A percentile compares a stretch with the other conserved stretches of the same genome.
Conservation (phyloP, 352 stramenopile species). For the Phytophthora citricola region DNA sequence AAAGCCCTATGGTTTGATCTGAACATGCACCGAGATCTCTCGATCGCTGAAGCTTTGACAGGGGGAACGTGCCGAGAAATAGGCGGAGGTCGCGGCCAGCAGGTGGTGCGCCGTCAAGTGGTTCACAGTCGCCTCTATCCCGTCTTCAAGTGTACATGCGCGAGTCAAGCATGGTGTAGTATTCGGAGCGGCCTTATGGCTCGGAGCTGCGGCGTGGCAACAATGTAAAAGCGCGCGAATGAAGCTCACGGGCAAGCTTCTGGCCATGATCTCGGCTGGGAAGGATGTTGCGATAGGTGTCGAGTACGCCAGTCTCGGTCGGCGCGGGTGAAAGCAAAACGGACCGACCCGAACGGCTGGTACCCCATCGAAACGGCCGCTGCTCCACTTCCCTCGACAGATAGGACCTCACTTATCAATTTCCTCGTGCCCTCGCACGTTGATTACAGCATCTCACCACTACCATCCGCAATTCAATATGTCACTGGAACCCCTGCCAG, state of each 20-base stretch:
- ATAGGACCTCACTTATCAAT: slow-evolving; percentile 32
- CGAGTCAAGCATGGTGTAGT: slow-evolving; percentile 18
- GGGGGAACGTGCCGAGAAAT: slow-evolving; percentile 16
- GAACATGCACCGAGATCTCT: slow-evolving; percentile 13
- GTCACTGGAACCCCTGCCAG: slow-evolving; percentile 45
- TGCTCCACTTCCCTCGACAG: background rate
- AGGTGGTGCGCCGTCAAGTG: slow-evolving; percentile 22
- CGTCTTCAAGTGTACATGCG: slow-evolving; percentile 28
- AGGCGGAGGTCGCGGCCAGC: background rate
- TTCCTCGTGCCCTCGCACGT: slow-evolving; percentile 41
- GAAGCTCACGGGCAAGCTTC: slow-evolving; percentile 21
- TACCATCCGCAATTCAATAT: slow-evolving; percentile 15
- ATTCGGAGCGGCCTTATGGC: slow-evolving; percentile 31
- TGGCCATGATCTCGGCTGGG: slow-evolving; percentile 24
- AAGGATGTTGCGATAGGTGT: slow-evolving; percentile 39
- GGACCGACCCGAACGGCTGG: slow-evolving; percentile 9
- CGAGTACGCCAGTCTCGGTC: slow-evolving; percentile 26
- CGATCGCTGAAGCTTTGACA: background rate
- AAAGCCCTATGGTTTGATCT: slow-evolving; percentile 20
- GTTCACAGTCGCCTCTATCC: slow-evolving; percentile 20
- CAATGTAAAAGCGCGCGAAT: slow-evolving; percentile 29
- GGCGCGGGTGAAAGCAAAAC: slow-evolving; percentile 11
- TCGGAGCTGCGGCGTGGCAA: slow-evolving; percentile 7
- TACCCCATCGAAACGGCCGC: slow-evolving; percentile 23
- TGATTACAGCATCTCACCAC: slow-evolving; percentile 18